These are phyloP conservation scores for Mycena filopes DNA, from an alignment of 768 basidiomycete genomes.

Conservation along the genomic window DNA sequence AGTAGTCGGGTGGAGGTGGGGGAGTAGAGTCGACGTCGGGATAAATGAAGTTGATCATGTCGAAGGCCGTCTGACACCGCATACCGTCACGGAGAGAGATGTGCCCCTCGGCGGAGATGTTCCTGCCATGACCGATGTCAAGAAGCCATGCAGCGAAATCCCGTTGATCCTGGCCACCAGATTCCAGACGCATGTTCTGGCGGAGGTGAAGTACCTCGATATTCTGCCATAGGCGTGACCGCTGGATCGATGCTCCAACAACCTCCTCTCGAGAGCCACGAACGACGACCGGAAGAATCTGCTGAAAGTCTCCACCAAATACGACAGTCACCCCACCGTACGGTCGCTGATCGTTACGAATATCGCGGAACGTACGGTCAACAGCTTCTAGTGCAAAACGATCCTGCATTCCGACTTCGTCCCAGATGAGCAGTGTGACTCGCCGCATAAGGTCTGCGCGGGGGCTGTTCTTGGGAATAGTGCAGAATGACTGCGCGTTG, in stretches of 20 bases:
- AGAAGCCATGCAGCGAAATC: conserved; percentile 47
- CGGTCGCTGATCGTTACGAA: conserved; percentile 34
- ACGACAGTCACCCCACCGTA: conserved; percentile 51
- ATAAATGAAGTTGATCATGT: conserved; percentile 16
- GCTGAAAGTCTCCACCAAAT: too few relatives aligned
- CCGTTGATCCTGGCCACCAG: conserved; percentile 36
- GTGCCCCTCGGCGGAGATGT: conserved; percentile 17
- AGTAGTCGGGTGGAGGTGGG: too few relatives aligned
- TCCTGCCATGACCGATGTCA: conserved; percentile 40
- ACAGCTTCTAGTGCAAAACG: conserved; percentile 44
- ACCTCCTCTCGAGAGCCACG: conserved; percentile 47
- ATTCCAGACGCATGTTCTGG: conserved; percentile 50
- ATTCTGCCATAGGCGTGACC: conserved; percentile 48
- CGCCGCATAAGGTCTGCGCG: conserved; percentile 41
- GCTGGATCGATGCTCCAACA: conserved; percentile 44
- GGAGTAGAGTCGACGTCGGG: too few relatives aligned
- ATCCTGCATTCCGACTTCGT: conserved; percentile 50
- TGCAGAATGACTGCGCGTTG: conserved; percentile 37
- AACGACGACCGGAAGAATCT: conserved; percentile 51
- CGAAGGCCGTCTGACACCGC: conserved; percentile 38
- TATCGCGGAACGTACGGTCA: conserved; percentile 43
- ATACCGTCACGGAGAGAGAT: conserved; percentile 41
- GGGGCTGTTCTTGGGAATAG: conserved; percentile 38
- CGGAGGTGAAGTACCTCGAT: conserved; percentile 41
- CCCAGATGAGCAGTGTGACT: conserved; percentile 49